Percentiles rank a stretch among this genome's conserved stretches.
Evolutionary conservation across 306 rosid genomes (phyloP).

Genomic region (Cicer cuneatum): DNA sequence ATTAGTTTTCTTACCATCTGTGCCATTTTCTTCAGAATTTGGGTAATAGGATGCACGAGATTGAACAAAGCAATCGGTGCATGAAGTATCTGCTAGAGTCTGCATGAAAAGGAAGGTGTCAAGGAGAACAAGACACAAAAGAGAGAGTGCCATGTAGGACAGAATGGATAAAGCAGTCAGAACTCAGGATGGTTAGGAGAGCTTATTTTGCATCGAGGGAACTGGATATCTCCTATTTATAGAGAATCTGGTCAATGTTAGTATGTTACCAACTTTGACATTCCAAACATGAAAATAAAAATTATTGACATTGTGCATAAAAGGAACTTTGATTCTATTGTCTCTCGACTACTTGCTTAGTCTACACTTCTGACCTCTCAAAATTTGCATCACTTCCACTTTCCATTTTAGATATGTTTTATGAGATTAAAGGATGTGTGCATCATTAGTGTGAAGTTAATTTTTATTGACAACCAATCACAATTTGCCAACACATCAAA

Average conservation of each 20-base stretch:
- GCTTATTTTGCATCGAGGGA: slow-evolving; percentile 45
- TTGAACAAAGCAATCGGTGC: slow-evolving; percentile 65
- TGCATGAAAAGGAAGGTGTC: slow-evolving; percentile 64
- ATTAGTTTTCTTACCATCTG: slow-evolving; percentile 63
- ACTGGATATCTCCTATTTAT: slow-evolving; percentile 53
- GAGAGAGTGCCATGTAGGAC: slow-evolving; percentile 59
- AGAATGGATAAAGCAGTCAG: slow-evolving; percentile 29
- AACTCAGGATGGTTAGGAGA: slow-evolving; percentile 30
- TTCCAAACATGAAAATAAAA: slow-evolving; percentile 25
- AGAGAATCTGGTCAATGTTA: slow-evolving; percentile 49
- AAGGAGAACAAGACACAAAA: slow-evolving; percentile 46
- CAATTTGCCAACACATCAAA: too few species aligned
- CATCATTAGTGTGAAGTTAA: too few species aligned
- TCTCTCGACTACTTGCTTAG: slow-evolving; percentile 39
- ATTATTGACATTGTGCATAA: slow-evolving; percentile 23
- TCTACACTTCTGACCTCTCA: slow-evolving; percentile 37
- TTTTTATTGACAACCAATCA: too few species aligned
- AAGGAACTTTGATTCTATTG: slow-evolving; percentile 17
- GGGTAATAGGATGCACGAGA: slow-evolving; percentile 88
- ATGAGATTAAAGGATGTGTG: too few species aligned
- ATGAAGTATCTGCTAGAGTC: slow-evolving; percentile 60
- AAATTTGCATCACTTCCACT: background rate
- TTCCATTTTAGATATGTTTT: slow-evolving; percentile 2
- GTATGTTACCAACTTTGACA: slow-evolving; percentile 56
- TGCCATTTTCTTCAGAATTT: slow-evolving; percentile 77